phyloP scores from a whole-genome alignment of 2,329 filamentous ascomycete genomes.

The Hypoxylon sp. region DNA sequence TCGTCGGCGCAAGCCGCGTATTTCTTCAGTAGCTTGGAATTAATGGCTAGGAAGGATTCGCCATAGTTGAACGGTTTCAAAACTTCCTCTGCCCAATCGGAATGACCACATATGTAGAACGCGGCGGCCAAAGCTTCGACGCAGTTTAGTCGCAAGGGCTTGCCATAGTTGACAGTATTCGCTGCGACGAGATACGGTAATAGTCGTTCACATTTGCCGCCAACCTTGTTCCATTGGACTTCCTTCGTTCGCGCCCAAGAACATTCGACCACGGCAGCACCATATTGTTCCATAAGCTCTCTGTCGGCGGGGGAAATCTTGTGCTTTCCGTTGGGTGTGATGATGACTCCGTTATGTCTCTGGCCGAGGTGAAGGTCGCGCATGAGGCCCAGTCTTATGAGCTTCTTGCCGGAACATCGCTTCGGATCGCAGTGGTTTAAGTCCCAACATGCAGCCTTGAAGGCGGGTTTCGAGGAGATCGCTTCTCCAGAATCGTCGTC shows the following conservation, averaged over 20 bases:
- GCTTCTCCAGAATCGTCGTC: constrained; percentile 57
- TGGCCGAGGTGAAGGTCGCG: constrained; percentile 92
- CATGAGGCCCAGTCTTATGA: constrained; percentile 95
- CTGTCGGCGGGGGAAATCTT: constrained; percentile 87
- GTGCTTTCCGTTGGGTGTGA: constrained; percentile 93
- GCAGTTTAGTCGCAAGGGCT: constrained; percentile 95
- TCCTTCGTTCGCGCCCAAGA: constrained; percentile 95
- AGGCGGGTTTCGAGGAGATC: constrained; percentile 65
- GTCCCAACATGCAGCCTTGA: constrained; percentile 98
- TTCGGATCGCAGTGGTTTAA: constrained; percentile 98
- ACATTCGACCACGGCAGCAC: constrained; percentile 96
- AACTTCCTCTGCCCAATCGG: constrained; percentile 90
- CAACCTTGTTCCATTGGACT: constrained; percentile 91
- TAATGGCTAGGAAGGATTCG: constrained; percentile 90
- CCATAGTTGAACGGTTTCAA: constrained; percentile 91
- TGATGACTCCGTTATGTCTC: constrained; percentile 90
- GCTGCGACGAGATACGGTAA: constrained; percentile 96
- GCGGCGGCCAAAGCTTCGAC: constrained; percentile 94
- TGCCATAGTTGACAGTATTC: constrained; percentile 97
- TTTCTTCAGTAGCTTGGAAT: constrained; percentile 81
- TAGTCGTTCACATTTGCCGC: constrained; percentile 91
- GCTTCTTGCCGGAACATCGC: constrained; percentile 92
- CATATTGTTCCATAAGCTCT: constrained; percentile 86
- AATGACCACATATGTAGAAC: constrained; percentile 92
- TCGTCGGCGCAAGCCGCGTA: constrained; percentile 90